Evolutionary conservation across 257 asterid genomes (phyloP), one percentile per base, ranked within the genome.

Genomic region (Scutellaria barbata): DNA sequence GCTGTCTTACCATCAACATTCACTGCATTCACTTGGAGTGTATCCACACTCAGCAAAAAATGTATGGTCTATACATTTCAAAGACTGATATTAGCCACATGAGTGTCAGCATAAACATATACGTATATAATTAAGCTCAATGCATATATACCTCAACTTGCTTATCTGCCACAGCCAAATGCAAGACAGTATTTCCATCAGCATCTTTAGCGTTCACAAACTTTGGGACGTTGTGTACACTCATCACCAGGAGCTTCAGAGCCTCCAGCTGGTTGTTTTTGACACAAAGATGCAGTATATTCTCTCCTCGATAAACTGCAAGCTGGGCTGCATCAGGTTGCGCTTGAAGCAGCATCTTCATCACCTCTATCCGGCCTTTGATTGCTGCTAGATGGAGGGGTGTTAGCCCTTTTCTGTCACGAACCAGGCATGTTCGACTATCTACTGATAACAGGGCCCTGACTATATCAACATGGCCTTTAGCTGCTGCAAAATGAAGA

Each of bases 381-480:
- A 71, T 60, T 8, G 81, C 83, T 0, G 89, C 87, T 8, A 78
- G 48, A 69, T 86, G 89, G 5, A 84, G 56, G 2, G 92, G 87
- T 11, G 74, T 71, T 25, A 70, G 75, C 22, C 81, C 81, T 14
- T 82, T 68, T 3, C 46, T 13, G 30, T 84, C 85, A 5, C 69
- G 63, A 9, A 50, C 71, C 8, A 76, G 8, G 52, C 83, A 83
- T 58, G 75, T 48, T 6, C 54, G 80, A 1, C 60, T 57, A 56
- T 80, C 45, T 2, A 42, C 73, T 0, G 39, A 13, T 10, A 79
- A 2, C 18, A 85, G 61, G 17, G n/a, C 78, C 22, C 10, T 18
- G 1, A 69, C 83, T 12, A 79, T 64, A 5, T 63, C 80, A 6
- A 22, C 17, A 12, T 74, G 60, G 30, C 87, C 85, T 30, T 72